A percentile compares a stretch with the other conserved stretches of the same genome.
Evolutionary conservation across 306 rosid species (phyloP).

Genomic region (Delonix regia): DNA sequence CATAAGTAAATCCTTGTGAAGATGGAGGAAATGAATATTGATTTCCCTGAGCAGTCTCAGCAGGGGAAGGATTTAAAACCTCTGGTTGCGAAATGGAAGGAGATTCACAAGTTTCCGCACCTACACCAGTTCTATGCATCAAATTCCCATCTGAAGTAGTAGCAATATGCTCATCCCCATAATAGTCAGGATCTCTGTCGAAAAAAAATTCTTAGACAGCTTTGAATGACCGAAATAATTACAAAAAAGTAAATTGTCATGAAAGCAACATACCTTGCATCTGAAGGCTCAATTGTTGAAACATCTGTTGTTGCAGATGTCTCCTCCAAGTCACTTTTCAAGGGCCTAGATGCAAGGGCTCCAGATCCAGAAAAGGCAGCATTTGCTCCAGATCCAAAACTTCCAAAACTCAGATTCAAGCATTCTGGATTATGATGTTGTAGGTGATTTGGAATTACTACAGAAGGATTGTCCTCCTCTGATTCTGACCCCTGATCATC

Average conservation of each 20-base stretch:
- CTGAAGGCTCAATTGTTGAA: slow-evolving; percentile 63
- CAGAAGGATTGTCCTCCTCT: slow-evolving; percentile 71
- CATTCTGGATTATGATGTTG: slow-evolving; percentile 84
- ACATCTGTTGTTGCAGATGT: slow-evolving; percentile 59
- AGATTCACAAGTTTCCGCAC: slow-evolving; percentile 64
- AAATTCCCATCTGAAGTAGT: slow-evolving; percentile 62
- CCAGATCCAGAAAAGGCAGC: slow-evolving; percentile 57
- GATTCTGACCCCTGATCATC: slow-evolving; percentile 61
- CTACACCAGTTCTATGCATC: slow-evolving; percentile 63
- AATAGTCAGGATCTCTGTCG: slow-evolving; percentile 75
- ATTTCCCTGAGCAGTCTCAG: slow-evolving; percentile 66
- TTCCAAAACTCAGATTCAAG: slow-evolving; percentile 88
- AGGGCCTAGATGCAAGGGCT: slow-evolving; percentile 46
- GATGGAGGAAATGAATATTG: slow-evolving; percentile 70
- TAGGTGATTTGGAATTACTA: slow-evolving; percentile 84
- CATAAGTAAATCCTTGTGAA: slow-evolving; percentile 75
- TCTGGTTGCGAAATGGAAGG: slow-evolving; percentile 71
- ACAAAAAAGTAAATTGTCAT: neutral
- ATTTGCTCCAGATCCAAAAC: slow-evolving; percentile 68
- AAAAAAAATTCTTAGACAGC: slow-evolving; percentile 21
- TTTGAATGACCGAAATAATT: neutral
- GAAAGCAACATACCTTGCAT: slow-evolving; percentile 56
- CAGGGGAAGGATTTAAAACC: slow-evolving; percentile 60
- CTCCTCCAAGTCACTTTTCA: slow-evolving; percentile 63
- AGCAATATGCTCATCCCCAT: slow-evolving; percentile 66